Conservation (phyloP, 208 protist species). For the Trypanosoma lewisi region DNA sequence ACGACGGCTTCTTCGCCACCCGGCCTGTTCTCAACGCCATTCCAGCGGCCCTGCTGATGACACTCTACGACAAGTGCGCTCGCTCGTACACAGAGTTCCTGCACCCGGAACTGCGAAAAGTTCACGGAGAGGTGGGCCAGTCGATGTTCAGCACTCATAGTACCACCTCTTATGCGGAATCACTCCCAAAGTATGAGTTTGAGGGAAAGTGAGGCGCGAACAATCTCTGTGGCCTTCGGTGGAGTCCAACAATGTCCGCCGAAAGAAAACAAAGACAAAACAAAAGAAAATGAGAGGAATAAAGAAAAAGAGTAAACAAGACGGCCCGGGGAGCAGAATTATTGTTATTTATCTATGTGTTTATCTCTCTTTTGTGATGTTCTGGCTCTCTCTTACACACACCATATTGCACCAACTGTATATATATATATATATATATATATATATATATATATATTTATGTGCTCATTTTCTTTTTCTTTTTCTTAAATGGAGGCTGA, state of each 20-base stretch:
- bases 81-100: slow-evolving; percentile 69
- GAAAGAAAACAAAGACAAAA: too few species aligned
- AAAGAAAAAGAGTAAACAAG: too few species aligned
- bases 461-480: background rate
- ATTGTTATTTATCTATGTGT: too few species aligned
- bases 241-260: too few species aligned
- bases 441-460: too few species aligned
- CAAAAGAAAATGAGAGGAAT: too few species aligned
- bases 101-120: slow-evolving; percentile 38
- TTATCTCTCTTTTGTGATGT: too few species aligned
- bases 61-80: slow-evolving; percentile 51
- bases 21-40: slow-evolving; percentile 68
- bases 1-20: slow-evolving; percentile 77
- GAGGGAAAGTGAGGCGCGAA: slow-evolving; percentile 2
- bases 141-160: slow-evolving; percentile 34
- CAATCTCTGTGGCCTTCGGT: too few species aligned
- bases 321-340: too few species aligned
- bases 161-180: slow-evolving; percentile 25
- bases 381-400: too few species aligned
- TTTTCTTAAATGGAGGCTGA: background rate
- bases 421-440: too few species aligned
- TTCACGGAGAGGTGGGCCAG: slow-evolving; percentile 40
- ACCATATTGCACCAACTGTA: too few species aligned
- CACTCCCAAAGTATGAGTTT: slow-evolving; percentile 59
- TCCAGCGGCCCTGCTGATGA: slow-evolving; percentile 65